Evolutionary conservation across 768 basidiomycete genomes (phyloP).

Genomic region (Hydnum rufescens): DNA sequence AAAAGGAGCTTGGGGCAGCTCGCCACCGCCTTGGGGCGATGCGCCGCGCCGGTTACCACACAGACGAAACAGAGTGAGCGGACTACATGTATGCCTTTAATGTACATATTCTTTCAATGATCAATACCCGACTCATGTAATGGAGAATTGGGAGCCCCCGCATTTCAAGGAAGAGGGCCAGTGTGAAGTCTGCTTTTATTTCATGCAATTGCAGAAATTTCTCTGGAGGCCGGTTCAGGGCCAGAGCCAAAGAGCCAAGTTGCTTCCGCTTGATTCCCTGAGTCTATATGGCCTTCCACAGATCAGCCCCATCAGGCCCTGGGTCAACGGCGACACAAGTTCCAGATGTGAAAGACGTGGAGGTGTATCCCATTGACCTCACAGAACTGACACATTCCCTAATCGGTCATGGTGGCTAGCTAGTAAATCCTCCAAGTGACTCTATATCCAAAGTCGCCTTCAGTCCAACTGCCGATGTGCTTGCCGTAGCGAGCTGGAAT

Average conservation of each 20-base stretch:
- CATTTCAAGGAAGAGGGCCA: too few species aligned
- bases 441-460: slow-evolving; percentile 8
- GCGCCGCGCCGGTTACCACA: slow-evolving; percentile 79
- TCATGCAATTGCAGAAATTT: too few species aligned
- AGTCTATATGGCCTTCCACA: too few species aligned
- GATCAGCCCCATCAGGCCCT: too few species aligned
- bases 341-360: neutral
- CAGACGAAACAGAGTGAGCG: slow-evolving; percentile 44
- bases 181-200: too few species aligned
- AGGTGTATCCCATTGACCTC: neutral
- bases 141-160: too few species aligned
- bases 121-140: too few species aligned
- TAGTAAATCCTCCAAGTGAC: slow-evolving; percentile 6
- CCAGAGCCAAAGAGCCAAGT: too few species aligned
- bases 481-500: slow-evolving; percentile 8
- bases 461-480: slow-evolving; percentile 5
- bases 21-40: slow-evolving; percentile 65
- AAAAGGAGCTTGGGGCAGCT: slow-evolving; percentile 84
- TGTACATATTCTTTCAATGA: too few species aligned
- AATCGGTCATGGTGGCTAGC: neutral
- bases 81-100: too few species aligned
- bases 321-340: neutral
- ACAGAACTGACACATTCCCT: neutral
- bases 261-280: too few species aligned
- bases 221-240: too few species aligned